These are phyloP conservation scores for Setaria viridis DNA, from an alignment of 202 grass and related monocot genomes.

Conservation along the genomic window DNA sequence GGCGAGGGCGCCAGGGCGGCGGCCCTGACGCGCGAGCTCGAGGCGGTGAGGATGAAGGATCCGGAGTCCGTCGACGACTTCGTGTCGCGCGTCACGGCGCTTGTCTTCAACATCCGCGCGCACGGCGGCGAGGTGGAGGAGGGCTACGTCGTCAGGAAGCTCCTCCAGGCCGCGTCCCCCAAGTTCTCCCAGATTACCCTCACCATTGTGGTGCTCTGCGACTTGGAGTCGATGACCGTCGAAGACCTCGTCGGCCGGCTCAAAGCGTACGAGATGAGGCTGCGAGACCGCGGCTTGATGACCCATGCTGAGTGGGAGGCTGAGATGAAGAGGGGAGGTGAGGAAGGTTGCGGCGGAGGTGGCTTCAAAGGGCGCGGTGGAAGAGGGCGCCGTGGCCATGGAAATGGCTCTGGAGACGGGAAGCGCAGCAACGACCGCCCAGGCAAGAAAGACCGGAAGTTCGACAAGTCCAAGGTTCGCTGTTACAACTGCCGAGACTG, in stretches of 20 bases:
- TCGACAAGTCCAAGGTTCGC: background rate
- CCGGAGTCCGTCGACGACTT: slow-evolving; percentile 4
- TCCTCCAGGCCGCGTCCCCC: background rate
- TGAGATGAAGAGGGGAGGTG: background rate
- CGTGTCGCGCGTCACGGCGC: background rate
- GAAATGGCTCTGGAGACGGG: background rate
- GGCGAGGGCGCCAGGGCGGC: background rate
- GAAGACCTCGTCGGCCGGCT: slow-evolving; percentile 36
- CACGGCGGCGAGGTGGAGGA: background rate
- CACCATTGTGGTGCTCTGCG: background rate
- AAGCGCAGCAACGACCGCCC: too few relatives aligned
- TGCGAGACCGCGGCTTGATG: slow-evolving; percentile 6
- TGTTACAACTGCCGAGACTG: background rate
- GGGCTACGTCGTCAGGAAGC: background rate
- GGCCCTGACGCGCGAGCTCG: background rate
- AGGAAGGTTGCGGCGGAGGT: background rate
- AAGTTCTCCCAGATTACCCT: slow-evolving; percentile 29
- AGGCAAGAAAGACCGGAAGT: background rate
- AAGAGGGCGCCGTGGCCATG: background rate
- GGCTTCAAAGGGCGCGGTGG: background rate
- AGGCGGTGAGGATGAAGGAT: background rate
- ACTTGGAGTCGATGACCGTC: background rate
- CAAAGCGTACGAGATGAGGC: slow-evolving; percentile 7
- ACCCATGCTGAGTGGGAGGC: background rate
- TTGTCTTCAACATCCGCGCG: background rate